These are phyloP conservation scores for Penicillium sp. DNA, from an alignment of 2,329 filamentous ascomycete genomes.

Conservation along the genomic window DNA sequence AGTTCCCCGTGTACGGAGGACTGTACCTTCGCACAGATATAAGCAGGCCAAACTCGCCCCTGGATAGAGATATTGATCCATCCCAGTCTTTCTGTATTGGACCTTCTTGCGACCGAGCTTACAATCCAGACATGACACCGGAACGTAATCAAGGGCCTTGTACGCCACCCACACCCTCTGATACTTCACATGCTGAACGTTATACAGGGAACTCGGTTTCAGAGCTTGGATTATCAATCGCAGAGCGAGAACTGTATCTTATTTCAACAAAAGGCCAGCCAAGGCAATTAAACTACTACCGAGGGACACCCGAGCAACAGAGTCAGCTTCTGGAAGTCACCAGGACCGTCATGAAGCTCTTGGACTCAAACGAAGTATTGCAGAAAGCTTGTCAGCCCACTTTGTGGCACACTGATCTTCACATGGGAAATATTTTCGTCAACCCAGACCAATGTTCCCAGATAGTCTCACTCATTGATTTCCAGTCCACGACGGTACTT, in stretches of 20 bases:
- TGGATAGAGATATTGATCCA: slow-evolving; percentile 12
- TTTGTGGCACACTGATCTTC: neutral
- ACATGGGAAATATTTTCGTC: neutral
- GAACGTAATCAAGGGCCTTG: neutral
- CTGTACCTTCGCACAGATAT: neutral
- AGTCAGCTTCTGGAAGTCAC: neutral
- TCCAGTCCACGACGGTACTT: slow-evolving; percentile 21
- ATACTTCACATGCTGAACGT: neutral
- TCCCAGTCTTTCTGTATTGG: slow-evolving; percentile 13
- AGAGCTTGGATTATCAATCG: neutral
- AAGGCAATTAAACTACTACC: neutral
- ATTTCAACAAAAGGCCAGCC: neutral
- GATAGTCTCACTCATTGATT: slow-evolving; percentile 23
- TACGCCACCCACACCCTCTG: neutral
- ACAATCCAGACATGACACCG: slow-evolving; percentile 1
- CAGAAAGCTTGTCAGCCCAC: neutral
- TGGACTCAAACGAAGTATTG: neutral
- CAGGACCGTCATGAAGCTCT: neutral
- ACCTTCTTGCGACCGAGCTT: slow-evolving; percentile 16
- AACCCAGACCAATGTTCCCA: slow-evolving; percentile 7
- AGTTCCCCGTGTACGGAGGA: neutral
- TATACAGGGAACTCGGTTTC: neutral
- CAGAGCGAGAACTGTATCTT: neutral
- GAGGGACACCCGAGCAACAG: neutral
- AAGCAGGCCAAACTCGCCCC: neutral